Conservation (phyloP, 1,284 basidiomycete species). For the Pseudozyma flocculosa region DNA sequence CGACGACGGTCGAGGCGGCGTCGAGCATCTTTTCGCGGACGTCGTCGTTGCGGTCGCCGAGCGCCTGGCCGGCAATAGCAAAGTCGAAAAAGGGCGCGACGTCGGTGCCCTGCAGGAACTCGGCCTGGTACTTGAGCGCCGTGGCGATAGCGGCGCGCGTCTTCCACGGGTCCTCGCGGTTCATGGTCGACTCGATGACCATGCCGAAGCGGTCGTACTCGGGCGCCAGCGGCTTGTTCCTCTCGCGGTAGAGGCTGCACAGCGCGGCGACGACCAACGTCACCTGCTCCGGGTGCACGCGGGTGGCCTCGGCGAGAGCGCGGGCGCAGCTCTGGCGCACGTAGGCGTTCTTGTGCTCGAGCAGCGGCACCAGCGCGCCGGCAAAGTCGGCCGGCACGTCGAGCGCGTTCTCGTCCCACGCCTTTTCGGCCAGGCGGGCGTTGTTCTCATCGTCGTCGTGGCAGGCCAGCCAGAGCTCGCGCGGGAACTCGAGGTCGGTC, state of each 20-base stretch:
- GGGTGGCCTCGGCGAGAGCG: conserved; percentile 76
- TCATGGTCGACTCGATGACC: conserved; percentile 85
- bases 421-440: conserved; percentile 72
- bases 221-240: conserved; percentile 76
- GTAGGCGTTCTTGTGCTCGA: conserved; percentile 78
- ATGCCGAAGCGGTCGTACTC: conserved; percentile 69
- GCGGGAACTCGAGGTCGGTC: conserved; percentile 89
- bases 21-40: conserved; percentile 85
- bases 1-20: conserved; percentile 80
- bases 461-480: conserved; percentile 82
- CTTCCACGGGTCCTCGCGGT: conserved; percentile 88
- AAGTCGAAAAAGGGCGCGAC: conserved; percentile 83
- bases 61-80: conserved; percentile 77
- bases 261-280: conserved; percentile 64
- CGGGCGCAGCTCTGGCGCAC: conserved; percentile 74
- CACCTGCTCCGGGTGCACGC: conserved; percentile 72
- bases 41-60: conserved; percentile 80
- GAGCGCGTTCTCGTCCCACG: conserved; percentile 96
- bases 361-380: conserved; percentile 67
- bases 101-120: conserved; percentile 68
- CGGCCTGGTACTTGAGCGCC: conserved; percentile 72
- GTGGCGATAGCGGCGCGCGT: conserved; percentile 75
- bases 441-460: conserved; percentile 94
- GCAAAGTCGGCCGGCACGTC: conserved; percentile 80
- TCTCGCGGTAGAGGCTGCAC: conserved; percentile 77